Evolutionary conservation across 192 early-diverging fungal genomes (phyloP), one percentile per base, ranked within the genome.

Genomic region (Umbelopsis sp.): DNA sequence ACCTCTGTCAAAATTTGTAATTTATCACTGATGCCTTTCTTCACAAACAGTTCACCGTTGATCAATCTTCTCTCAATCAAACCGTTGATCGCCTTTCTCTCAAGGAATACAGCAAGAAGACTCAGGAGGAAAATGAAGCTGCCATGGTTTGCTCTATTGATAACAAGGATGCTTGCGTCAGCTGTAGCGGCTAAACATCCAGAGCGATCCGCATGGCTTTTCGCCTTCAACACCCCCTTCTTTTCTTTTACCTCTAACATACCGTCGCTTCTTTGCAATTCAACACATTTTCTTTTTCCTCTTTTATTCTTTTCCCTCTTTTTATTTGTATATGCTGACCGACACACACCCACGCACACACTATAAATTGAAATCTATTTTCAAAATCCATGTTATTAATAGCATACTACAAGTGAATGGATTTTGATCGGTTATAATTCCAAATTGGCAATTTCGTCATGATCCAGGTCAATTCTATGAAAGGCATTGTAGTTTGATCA

Each of bases 81-180:
- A 99, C 97, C 5, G 94, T 99, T 0, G 96, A 99, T 74, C 88
- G 88, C 67, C 79, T 87, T 32, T 83, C 89, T 34, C 84, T 93
- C 68, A 90, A 82, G 84, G 90, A 86, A 75, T 78, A 72, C 32
- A 66, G 52, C 21, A 26, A 72, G 3, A 71, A 77, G 47, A 53
- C 74, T 24, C 72, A 78, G 38, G 83, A 83, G 38, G 81, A 77
- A 17, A 85, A 85, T 36, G 88, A 88, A 59, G 82, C 87, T 50
- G 89, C 86, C 22, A 79, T 98, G 83, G 82, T 88, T 66, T 98
- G 97, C 76, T 96, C 94, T 3, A 84, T 98, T 29, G 94, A 97
- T 20, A 97, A 98, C 81, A 89, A 85, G 77, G 97, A 98, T 51
- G 93, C 93, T 3, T 98, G 97, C 81, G 80, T 93, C 72, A 96